phyloP scores from a whole-genome alignment of 192 early-diverging fungal species.

The Haplosporangium gracile region DNA sequence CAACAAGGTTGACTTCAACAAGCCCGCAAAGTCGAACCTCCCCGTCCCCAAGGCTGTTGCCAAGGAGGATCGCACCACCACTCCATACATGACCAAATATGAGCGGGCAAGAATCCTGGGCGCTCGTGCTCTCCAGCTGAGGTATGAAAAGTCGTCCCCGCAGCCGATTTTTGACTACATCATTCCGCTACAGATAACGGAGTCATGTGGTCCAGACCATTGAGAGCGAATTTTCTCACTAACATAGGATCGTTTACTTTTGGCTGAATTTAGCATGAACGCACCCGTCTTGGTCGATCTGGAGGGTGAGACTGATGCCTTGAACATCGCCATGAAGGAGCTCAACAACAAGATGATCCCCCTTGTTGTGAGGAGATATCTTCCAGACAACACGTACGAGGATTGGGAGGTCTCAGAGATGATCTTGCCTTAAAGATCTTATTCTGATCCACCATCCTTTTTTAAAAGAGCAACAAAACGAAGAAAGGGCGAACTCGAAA shows the following conservation, averaged over 20 bases:
- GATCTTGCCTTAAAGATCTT: conserved; percentile 62
- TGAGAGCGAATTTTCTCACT: not conserved
- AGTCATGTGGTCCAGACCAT: not conserved
- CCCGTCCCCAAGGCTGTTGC: conserved; percentile 50
- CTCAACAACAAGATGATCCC: conserved; percentile 94
- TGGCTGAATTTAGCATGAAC: conserved; percentile 81
- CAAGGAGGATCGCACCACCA: conserved; percentile 89
- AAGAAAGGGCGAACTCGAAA: not conserved
- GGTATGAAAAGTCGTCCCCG: conserved; percentile 42
- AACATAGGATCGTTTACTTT: conserved; percentile 2
- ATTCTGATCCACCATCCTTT: not conserved
- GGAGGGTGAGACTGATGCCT: conserved; percentile 93
- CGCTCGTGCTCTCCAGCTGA: conserved; percentile 95
- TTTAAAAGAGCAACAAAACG: not conserved
- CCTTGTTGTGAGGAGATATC: conserved; percentile 89
- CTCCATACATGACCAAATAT: conserved; percentile 99
- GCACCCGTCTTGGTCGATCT: conserved; percentile 98
- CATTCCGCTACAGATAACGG: not conserved
- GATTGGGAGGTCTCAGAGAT: conserved; percentile 95
- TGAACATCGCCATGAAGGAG: conserved; percentile 96
- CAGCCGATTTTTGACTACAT: not conserved
- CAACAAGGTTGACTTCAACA: conserved; percentile 40
- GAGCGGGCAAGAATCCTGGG: conserved; percentile 92
- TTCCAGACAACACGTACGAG: conserved; percentile 95
- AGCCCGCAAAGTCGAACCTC: conserved; percentile 14